Evolutionary conservation across 2,329 filamentous ascomycete species (phyloP), one percentile per base, ranked within the genome.

Genomic region (Colletotrichum sp.): DNA sequence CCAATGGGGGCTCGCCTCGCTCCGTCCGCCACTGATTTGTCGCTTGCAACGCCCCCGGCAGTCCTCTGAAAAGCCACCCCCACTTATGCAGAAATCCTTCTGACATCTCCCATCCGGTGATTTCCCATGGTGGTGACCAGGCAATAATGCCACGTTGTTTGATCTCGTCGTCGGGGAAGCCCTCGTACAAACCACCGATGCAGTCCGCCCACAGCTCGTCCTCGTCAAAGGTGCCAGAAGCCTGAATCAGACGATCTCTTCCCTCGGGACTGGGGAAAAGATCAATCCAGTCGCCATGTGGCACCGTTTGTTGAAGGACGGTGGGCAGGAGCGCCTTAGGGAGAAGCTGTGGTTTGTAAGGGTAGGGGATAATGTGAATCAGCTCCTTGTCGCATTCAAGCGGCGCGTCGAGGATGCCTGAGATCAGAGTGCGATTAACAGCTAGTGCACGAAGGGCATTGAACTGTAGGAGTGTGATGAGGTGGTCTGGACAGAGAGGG

Each of bases 141-240:
- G 84, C 86, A 73, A 88, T 81, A 5, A 88, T 79, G 30, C 86
- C 85, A 18, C 83, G 81, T 36, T 81, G 79, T 78, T 84, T 81
- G 48, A 87, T 75, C 78, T 87, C 86, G 43, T 85, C 82, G 66
- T 85, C 84, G 2, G 85, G 85, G 74, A 85, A 87, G 8, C 86
- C 85, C 76, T 88, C 85, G 77, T 81, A 88, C 24, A 88, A 77
- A 1, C 85, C 86, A 4, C 86, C 86, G 69, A 86, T 81, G 48
- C 81, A 82, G 79, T 88, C 87, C 13, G 81, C 79, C 84, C 86
- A 87, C 15, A 88, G 80, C 15, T 85, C 86, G 70, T 86, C 85
- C 39, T 86, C 85, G 72, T 88, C 85, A 43, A 86, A 87, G 26
- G 79, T 81, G 67, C 81, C 81, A 18, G 80, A 74, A 43, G 81